These are phyloP conservation scores for Naumovozyma baii DNA, from an alignment of 805 yeast species.

Conservation along the genomic window DNA sequence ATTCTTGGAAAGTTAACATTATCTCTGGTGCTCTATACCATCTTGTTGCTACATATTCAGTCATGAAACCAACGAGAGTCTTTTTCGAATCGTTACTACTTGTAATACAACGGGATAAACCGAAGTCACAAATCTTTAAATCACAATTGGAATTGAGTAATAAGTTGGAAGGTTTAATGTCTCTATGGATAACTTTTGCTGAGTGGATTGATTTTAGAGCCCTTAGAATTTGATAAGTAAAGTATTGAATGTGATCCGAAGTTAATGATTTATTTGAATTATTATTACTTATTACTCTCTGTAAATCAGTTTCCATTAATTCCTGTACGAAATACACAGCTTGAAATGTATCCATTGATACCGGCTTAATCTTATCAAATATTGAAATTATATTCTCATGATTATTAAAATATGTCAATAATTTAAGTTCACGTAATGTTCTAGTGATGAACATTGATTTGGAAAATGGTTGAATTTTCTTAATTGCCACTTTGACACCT, in stretches of 20 bases:
- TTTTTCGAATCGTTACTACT: constrained; percentile 34
- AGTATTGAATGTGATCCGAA: constrained; percentile 62
- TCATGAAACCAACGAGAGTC: constrained; percentile 45
- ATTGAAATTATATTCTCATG: constrained; percentile 68
- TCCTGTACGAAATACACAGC: constrained; percentile 74
- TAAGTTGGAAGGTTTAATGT: constrained; percentile 65
- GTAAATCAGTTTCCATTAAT: constrained; percentile 67
- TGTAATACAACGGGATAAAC: constrained; percentile 51
- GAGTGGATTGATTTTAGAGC: constrained; percentile 65
- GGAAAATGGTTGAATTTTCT: constrained; percentile 64
- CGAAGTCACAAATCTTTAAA: constrained; percentile 71
- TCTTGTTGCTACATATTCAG: constrained; percentile 77
- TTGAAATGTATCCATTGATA: constrained; percentile 45
- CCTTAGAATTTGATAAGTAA: constrained; percentile 58
- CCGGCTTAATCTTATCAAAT: constrained; percentile 57
- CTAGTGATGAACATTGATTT: constrained; percentile 57
- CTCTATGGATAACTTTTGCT: constrained; percentile 67
- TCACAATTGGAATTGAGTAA: constrained; percentile 63
- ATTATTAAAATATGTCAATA: constrained; percentile 50
- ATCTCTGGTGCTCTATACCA: constrained; percentile 84
- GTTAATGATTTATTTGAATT: constrained; percentile 32
- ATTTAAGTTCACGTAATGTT: constrained; percentile 60
- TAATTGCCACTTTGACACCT: constrained; percentile 60
- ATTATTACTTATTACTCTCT: constrained; percentile 49
- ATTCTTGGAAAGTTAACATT: constrained; percentile 63